Evolutionary conservation across 805 yeast species (phyloP).

Genomic region (Kodamaea leandrae): DNA sequence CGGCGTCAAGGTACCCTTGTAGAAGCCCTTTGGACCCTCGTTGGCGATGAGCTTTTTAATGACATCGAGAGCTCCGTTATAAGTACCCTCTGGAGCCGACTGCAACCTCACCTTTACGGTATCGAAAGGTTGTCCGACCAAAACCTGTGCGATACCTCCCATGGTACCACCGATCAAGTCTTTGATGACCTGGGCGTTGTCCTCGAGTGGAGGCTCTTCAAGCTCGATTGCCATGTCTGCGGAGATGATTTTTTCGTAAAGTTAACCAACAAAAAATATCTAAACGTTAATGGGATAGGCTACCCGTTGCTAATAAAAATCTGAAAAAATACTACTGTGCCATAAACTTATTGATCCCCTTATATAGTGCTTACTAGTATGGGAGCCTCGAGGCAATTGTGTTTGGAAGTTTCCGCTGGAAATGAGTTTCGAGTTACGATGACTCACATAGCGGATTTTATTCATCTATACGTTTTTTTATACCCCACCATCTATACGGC

Average conservation of each 20-base stretch:
- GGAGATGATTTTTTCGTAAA: too few species aligned
- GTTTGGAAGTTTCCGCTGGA: too few species aligned
- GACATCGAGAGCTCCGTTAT: conserved; percentile 73
- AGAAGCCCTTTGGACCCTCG: conserved; percentile 42
- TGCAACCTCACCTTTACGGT: conserved; percentile 92
- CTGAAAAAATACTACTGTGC: too few species aligned
- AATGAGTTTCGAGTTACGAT: too few species aligned
- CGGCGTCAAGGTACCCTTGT: conserved; percentile 47
- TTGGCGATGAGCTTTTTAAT: conserved; percentile 59
- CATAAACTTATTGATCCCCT: too few species aligned
- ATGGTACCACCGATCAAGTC: conserved; percentile 89
- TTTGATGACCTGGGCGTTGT: conserved; percentile 52
- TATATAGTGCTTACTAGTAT: too few species aligned
- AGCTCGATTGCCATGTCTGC: conserved; percentile 40
- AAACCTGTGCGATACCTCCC: conserved; percentile 95
- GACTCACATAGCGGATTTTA: too few species aligned
- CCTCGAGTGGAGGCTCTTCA: conserved; percentile 40
- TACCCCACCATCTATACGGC: too few species aligned
- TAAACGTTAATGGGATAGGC: too few species aligned
- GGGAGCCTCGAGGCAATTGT: too few species aligned
- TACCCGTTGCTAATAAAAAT: too few species aligned
- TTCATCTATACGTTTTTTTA: too few species aligned
- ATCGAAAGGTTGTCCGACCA: conserved; percentile 95
- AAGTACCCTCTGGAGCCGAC: conserved; percentile 76
- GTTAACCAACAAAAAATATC: neutral